Conservation (phyloP, 1,284 basidiomycete genomes). For the Pseudomicrostroma phylloplanum region DNA sequence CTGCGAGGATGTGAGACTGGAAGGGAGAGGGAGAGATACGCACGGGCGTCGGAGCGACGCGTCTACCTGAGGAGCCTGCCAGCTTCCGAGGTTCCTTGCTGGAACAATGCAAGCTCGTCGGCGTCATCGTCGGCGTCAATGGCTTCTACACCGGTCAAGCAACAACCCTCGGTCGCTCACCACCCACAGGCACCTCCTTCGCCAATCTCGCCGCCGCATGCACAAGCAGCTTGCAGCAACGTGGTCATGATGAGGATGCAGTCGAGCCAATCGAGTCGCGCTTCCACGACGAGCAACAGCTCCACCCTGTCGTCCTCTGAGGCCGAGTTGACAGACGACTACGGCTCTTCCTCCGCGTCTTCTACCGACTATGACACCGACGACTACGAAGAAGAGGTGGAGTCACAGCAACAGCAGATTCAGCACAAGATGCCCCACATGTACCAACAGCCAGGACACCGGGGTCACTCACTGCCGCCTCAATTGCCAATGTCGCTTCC, state of each 20-base stretch:
- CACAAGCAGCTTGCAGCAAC: slow-evolving; percentile 14
- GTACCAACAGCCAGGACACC: too few relatives aligned
- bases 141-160: slow-evolving; percentile 1
- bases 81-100: slow-evolving; percentile 44
- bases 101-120: slow-evolving; percentile 27
- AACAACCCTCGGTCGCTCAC: too few relatives aligned
- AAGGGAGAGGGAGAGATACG: slow-evolving; percentile 45
- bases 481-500: slow-evolving; percentile 8
- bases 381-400: slow-evolving; percentile 42
- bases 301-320: slow-evolving; percentile 36
- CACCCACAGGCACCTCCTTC: slow-evolving; percentile 14
- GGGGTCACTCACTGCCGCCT: too few relatives aligned
- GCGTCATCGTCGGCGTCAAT: slow-evolving; percentile 14
- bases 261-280: slow-evolving; percentile 18
- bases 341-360: slow-evolving; percentile 33
- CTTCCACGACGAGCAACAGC: slow-evolving; percentile 21
- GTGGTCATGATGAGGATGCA: slow-evolving; percentile 32
- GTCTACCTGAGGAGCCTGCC: slow-evolving; percentile 42
- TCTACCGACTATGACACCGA: slow-evolving; percentile 41
- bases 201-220: slow-evolving; percentile 13
- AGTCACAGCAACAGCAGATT: slow-evolving; percentile 26
- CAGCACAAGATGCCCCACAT: too few relatives aligned
- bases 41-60: slow-evolving; percentile 44
- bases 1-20: slow-evolving; percentile 46
- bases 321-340: slow-evolving; percentile 48